These are phyloP conservation scores for Clonostachys rhizophaga DNA, from an alignment of 2,329 filamentous ascomycete genomes.

Conservation along the genomic window DNA sequence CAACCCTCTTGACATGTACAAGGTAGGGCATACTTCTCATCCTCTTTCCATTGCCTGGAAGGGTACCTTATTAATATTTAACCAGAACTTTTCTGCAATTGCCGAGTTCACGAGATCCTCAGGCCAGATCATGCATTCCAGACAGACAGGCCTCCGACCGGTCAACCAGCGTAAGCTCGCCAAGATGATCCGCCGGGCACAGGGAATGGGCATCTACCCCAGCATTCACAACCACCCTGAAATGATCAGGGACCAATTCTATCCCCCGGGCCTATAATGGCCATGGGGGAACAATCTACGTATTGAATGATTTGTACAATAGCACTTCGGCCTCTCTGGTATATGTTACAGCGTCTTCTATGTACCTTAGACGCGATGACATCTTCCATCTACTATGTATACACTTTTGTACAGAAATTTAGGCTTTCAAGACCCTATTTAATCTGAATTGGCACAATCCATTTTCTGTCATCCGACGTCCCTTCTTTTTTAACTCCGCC, in stretches of 20 bases:
- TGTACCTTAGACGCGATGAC: too few species aligned
- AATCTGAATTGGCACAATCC: conserved; percentile 46
- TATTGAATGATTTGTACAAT: conserved; percentile 22
- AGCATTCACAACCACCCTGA: conserved; percentile 88
- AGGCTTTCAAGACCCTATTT: conserved; percentile 40
- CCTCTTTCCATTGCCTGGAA: background rate
- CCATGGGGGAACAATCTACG: conserved; percentile 1
- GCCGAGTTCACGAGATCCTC: conserved; percentile 82
- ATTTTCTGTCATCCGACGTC: conserved; percentile 35
- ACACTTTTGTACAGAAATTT: conserved; percentile 17
- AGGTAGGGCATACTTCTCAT: conserved; percentile 48
- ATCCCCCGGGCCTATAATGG: conserved; percentile 2
- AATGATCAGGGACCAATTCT: conserved; percentile 50
- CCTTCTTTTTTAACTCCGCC: conserved; percentile 56
- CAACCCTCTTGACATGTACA: conserved; percentile 81
- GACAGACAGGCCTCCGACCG: conserved; percentile 72
- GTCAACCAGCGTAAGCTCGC: conserved; percentile 92
- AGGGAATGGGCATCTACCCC: conserved; percentile 89
- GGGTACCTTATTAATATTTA: background rate
- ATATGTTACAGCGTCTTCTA: conserved; percentile 10
- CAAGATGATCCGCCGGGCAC: conserved; percentile 83
- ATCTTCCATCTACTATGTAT: conserved; percentile 14
- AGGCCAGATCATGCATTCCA: conserved; percentile 78
- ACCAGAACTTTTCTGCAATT: conserved; percentile 89
- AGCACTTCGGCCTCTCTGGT: conserved; percentile 17